Evolutionary conservation across 352 stramenopile genomes (phyloP), one percentile per base, ranked within the genome.

Genomic region (Pythium rishiriense): DNA sequence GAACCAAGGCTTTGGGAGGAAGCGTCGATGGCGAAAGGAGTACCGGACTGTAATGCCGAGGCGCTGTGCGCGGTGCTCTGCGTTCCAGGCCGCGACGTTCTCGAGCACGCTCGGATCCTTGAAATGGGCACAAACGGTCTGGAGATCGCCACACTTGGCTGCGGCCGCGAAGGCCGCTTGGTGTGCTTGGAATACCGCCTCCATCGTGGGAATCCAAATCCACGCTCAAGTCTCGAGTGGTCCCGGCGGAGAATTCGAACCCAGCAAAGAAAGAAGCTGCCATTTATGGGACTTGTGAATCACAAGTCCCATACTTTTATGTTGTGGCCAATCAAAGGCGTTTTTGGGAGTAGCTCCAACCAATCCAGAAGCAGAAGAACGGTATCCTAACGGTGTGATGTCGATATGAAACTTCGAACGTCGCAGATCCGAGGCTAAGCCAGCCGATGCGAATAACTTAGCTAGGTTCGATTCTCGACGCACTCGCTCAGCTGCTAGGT

Each of bases 121-220:
- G 17, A 70, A 65, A 50, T 48, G 49, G 19, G 48, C 22, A 26
- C 57, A 6, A 4, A 69, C 12, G 17, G 39, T 35, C 26, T 25
- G 31, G 8, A 70, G 22, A 28, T 70, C 63, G 0, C 55, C 56
- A 12, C 1, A 12, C 10, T 69, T 42, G n/a, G 42, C 55, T 11
- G 47, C 62, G 9, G 21, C 46, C 28, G 61, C 39, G 7, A 66
- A 25, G 21, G 21, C 33, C 37, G 46, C 7, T n/a, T 47, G 41
- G 24, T 4, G 22, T 21, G 52, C 15, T 4, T 2, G 11, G n/a
- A n/a, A n/a, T n/a, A n/a, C n/a, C n/a, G n/a, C n/a, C n/a, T n/a
- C n/a, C n/a, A n/a, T n/a, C n/a, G n/a, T n/a, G n/a, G n/a, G n/a
- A n/a, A n/a, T n/a, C n/a, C n/a, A n/a, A n/a, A n/a, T n/a, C n/a